phyloP scores from a whole-genome alignment of 2,329 filamentous ascomycete genomes.

The Neoascochyta sp. region DNA sequence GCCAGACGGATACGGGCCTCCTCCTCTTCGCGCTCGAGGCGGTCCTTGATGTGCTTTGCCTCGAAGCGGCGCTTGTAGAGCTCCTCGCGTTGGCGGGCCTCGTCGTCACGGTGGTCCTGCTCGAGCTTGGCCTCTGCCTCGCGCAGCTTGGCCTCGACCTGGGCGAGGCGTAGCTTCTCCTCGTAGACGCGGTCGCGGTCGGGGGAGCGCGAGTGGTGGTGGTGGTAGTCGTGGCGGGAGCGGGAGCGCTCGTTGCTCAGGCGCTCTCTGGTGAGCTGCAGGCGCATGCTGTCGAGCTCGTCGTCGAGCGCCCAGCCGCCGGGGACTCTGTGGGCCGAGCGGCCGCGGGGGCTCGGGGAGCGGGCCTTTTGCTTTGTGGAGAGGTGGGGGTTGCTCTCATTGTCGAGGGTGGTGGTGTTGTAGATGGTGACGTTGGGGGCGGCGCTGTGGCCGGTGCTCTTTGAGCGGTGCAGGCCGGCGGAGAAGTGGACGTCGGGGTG shows the following conservation, averaged over 20 bases:
- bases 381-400: slow-evolving; percentile 33
- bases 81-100: slow-evolving; percentile 38
- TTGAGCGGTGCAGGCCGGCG: slow-evolving; percentile 42
- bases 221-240: slow-evolving; percentile 22
- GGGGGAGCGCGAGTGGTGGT: slow-evolving; percentile 18
- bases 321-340: slow-evolving; percentile 29
- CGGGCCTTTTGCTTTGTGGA: slow-evolving; percentile 27
- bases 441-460: slow-evolving; percentile 44
- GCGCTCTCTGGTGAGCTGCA: slow-evolving; percentile 22
- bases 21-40: slow-evolving; percentile 25
- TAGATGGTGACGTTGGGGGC: slow-evolving; percentile 47
- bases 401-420: slow-evolving; percentile 43
- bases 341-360: slow-evolving; percentile 26
- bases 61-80: slow-evolving; percentile 33
- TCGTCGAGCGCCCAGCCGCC: slow-evolving; percentile 37
- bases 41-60: slow-evolving; percentile 37
- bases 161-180: slow-evolving; percentile 33
- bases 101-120: slow-evolving; percentile 32
- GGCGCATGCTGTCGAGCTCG: slow-evolving; percentile 30
- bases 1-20: slow-evolving; percentile 10
- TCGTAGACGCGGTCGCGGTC: slow-evolving; percentile 22
- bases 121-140: slow-evolving; percentile 34
- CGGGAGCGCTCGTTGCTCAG: slow-evolving; percentile 14
- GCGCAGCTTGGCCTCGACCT: slow-evolving; percentile 34
- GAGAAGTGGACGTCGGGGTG: slow-evolving; percentile 26